phyloP scores from a whole-genome alignment of 192 early-diverging fungal genomes.

The Linderina pennispora region DNA sequence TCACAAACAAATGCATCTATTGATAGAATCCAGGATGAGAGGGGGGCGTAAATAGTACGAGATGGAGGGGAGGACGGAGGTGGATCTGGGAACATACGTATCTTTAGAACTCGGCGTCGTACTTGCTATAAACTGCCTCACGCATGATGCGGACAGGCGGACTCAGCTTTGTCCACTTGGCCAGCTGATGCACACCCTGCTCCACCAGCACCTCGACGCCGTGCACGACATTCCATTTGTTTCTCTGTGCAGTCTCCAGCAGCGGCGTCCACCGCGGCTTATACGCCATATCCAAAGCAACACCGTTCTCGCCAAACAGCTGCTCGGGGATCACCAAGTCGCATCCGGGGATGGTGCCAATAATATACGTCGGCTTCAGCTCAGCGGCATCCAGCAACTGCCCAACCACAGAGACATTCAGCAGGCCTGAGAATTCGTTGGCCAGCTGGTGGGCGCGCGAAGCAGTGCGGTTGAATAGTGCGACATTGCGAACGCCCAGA shows the following conservation, averaged over 20 bases:
- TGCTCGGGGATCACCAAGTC: constrained; percentile 54
- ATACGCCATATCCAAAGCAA: constrained; percentile 94
- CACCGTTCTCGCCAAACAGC: constrained; percentile 53
- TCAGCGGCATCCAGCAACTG: constrained; percentile 32
- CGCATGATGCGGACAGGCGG: constrained; percentile 27
- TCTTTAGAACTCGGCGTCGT: constrained; percentile 32
- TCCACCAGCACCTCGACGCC: constrained; percentile 87
- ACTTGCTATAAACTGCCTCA: constrained; percentile 33
- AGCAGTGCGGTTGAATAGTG: constrained; percentile 83
- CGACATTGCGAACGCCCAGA: constrained; percentile 59
- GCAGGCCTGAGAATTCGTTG: constrained; percentile 51
- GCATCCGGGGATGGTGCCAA: constrained; percentile 85
- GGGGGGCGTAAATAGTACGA: no score
- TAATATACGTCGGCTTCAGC: constrained; percentile 51
- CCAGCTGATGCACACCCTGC: constrained; percentile 90
- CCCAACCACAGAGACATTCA: constrained; percentile 44
- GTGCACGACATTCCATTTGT: constrained; percentile 64
- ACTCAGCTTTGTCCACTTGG: constrained; percentile 62
- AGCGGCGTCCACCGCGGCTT: constrained; percentile 81
- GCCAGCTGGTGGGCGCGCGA: constrained; percentile 65
- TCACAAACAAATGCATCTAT: no score
- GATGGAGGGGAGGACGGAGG: no score
- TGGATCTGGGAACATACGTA: no score
- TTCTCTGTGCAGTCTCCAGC: constrained; percentile 52
- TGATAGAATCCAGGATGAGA: no score